phyloP scores from a whole-genome alignment of 345 rosid species.

The Eucalyptus caleyi region DNA sequence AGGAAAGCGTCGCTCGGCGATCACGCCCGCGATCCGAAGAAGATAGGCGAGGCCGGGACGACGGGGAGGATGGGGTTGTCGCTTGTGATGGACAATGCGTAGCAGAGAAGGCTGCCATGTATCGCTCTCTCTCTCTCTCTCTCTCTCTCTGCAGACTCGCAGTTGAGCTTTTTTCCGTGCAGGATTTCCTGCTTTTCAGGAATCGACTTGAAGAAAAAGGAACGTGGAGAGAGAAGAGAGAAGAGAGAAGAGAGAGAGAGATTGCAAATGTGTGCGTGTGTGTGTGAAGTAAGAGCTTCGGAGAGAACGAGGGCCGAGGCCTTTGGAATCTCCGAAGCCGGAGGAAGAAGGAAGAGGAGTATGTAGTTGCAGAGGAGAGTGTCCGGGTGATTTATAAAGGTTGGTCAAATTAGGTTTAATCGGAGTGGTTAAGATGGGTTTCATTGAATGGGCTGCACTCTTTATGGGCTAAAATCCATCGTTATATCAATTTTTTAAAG shows the following conservation, averaged over 20 bases:
- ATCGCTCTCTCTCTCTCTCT: background rate
- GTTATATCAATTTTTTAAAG: background rate
- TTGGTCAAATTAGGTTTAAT: background rate
- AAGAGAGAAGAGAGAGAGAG: background rate
- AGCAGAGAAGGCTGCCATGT: constrained; percentile 46
- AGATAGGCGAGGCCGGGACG: background rate
- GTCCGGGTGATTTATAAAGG: background rate
- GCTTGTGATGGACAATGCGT: constrained; percentile 17
- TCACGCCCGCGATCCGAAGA: background rate
- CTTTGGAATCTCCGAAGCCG: constrained; percentile 80
- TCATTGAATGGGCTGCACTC: background rate
- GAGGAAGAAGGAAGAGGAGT: background rate
- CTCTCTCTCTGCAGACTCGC: too few species aligned
- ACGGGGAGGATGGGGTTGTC: constrained; percentile 6
- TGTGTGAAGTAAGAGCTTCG: constrained; percentile 5
- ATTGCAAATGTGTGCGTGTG: background rate
- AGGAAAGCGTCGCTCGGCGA: background rate
- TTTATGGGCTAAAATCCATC: background rate
- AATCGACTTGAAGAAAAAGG: background rate
- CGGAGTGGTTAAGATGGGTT: background rate
- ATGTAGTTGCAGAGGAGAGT: background rate
- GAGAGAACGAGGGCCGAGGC: constrained; percentile 40
- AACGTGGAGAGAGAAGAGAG: background rate
- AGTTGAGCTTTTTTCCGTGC: background rate
- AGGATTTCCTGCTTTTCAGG: background rate